Evolutionary conservation across 1,284 basidiomycete species (phyloP).

Genomic region (Thelephora terrestris): DNA sequence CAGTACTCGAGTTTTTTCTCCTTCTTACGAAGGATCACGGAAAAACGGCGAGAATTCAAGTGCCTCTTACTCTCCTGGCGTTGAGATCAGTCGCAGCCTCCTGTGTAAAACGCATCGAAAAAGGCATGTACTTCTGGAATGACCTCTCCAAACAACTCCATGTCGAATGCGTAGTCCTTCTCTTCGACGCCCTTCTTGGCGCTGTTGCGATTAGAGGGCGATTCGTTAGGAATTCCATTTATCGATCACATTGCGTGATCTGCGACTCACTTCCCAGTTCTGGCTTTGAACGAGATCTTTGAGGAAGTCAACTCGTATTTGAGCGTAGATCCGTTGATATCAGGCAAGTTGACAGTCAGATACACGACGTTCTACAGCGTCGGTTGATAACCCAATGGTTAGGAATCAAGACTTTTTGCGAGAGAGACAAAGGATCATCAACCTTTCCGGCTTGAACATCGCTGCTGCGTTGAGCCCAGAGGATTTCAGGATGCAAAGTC

Average conservation of each 20-base stretch:
- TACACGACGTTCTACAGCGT: conserved; percentile 70
- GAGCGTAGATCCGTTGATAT: conserved; percentile 67
- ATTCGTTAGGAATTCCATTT: too few relatives aligned
- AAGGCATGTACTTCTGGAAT: conserved; percentile 50
- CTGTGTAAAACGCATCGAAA: background rate
- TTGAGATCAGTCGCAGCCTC: background rate
- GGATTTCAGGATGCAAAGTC: too few relatives aligned
- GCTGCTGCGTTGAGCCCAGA: too few relatives aligned
- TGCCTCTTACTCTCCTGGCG: conserved; percentile 52
- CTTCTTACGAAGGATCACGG: conserved; percentile 73
- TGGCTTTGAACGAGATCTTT: too few relatives aligned
- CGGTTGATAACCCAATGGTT: background rate
- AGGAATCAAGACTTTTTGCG: conserved; percentile 7
- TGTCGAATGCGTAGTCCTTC: conserved; percentile 60
- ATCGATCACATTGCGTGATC: too few relatives aligned
- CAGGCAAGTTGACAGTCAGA: conserved; percentile 76
- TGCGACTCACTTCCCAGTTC: too few relatives aligned
- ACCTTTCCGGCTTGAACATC: conserved; percentile 65
- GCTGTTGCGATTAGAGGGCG: too few relatives aligned
- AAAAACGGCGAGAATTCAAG: conserved; percentile 58
- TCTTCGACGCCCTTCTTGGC: conserved; percentile 41
- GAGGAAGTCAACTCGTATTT: too few relatives aligned
- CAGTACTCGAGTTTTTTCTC: conserved; percentile 70
- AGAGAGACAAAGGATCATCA: conserved; percentile 7
- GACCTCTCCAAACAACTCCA: conserved; percentile 69